These are phyloP conservation scores for Cladosporium sphaerospermum DNA, from an alignment of 2,329 filamentous ascomycete species.

Conservation along the genomic window DNA sequence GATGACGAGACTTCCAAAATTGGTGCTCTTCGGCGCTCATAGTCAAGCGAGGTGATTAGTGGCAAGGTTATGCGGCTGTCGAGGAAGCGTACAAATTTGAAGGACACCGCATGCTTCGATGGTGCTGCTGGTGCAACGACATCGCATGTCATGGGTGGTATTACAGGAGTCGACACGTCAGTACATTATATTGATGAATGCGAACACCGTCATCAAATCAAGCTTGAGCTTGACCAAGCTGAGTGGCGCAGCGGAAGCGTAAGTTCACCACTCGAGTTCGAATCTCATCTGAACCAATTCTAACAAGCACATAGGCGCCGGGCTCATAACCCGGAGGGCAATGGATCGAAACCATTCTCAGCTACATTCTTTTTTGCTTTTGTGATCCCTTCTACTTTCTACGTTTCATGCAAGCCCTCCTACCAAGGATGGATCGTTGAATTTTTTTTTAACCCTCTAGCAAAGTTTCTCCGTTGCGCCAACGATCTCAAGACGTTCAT, in stretches of 20 bases:
- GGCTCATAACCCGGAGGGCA: conserved; percentile 29
- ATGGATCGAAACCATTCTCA: conserved; percentile 26
- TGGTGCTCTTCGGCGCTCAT: neutral
- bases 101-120: too few species aligned
- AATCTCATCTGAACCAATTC: neutral
- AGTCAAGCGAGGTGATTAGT: neutral
- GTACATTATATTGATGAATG: too few species aligned
- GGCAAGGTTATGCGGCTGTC: too few species aligned
- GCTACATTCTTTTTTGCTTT: conserved; percentile 16
- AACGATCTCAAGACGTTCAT: too few species aligned
- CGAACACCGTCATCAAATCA: conserved; percentile 2
- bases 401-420: too few species aligned
- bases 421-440: too few species aligned
- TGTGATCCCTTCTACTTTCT: neutral
- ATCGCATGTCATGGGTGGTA: too few species aligned
- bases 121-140: too few species aligned
- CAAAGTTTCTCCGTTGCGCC: too few species aligned
- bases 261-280: neutral
- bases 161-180: too few species aligned
- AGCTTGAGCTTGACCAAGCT: conserved; percentile 10
- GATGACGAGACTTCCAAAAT: neutral
- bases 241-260: conserved; percentile 21
- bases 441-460: too few species aligned
- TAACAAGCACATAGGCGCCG: conserved; percentile 11
- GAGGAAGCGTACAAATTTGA: too few species aligned